A percentile compares a stretch with the other conserved stretches of the same genome.
Evolutionary conservation across 306 rosid species (phyloP).

Genomic region (Crotalaria pallida): DNA sequence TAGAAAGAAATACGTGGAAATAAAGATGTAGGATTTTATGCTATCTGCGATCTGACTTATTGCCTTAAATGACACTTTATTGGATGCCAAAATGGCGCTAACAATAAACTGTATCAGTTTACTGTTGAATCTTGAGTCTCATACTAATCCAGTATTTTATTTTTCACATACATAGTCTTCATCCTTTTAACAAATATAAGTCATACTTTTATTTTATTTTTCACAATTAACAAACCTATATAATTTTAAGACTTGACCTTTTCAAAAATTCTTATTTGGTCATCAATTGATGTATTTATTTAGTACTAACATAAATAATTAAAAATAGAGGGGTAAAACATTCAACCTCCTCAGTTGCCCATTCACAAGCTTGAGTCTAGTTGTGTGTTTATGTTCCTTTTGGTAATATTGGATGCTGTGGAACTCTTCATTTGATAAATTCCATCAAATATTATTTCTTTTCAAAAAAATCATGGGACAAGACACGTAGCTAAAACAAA

Average conservation of each 20-base stretch:
- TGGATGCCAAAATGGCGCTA: neutral
- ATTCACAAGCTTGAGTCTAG: neutral
- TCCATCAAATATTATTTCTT: neutral
- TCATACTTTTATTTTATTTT: too few species aligned
- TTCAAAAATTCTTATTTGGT: too few species aligned
- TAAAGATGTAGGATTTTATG: neutral
- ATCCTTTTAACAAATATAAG: too few species aligned
- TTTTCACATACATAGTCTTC: too few species aligned
- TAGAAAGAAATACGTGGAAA: neutral
- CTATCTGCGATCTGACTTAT: neutral
- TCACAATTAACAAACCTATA: too few species aligned
- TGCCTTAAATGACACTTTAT: neutral
- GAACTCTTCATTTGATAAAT: neutral
- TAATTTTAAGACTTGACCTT: too few species aligned
- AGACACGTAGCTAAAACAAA: neutral
- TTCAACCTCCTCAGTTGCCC: too few species aligned
- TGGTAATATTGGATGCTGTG: neutral
- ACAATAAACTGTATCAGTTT: neutral
- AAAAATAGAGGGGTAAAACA: too few species aligned
- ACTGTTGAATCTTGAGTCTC: neutral
- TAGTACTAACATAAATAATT: too few species aligned
- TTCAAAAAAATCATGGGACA: neutral
- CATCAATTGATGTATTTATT: too few species aligned
- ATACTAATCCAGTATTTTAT: too few species aligned
- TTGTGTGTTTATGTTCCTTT: neutral